Percentiles rank a stretch among this genome's conserved stretches.
Conservation (phyloP, 1,284 basidiomycete species). For the Moesziomyces parantarcticus region DNA sequence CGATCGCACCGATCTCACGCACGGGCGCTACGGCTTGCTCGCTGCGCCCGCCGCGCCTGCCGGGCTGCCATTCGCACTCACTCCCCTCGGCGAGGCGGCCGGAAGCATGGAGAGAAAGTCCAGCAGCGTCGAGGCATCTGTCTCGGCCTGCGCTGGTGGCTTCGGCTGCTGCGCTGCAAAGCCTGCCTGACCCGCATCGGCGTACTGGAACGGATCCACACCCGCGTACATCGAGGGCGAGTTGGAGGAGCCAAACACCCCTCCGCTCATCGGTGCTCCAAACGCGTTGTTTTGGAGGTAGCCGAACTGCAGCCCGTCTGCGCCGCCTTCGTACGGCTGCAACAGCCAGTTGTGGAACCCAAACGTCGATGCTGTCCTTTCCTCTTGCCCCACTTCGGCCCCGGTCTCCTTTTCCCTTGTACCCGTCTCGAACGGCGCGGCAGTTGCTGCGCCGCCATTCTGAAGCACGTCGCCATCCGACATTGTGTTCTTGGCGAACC, state of each 20-base stretch:
- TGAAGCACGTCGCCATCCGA: conserved; percentile 2
- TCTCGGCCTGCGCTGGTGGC: neutral
- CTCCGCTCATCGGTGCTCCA: neutral
- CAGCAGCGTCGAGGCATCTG: conserved; percentile 21
- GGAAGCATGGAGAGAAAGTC: conserved; percentile 38
- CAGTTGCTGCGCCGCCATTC: neutral
- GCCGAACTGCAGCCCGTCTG: conserved; percentile 11
- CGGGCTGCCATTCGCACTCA: neutral
- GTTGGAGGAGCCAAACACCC: conserved; percentile 2
- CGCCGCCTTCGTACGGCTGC: conserved; percentile 45
- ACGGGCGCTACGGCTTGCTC: neutral
- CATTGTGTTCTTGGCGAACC: neutral
- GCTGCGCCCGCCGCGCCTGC: no score
- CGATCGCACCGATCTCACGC: no score
- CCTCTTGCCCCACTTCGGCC: neutral
- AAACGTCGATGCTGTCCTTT: conserved; percentile 23
- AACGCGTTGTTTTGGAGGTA: neutral
- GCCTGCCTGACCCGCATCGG: neutral
- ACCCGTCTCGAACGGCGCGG: neutral
- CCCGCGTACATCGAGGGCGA: conserved; percentile 13
- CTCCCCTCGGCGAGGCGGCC: conserved; percentile 1
- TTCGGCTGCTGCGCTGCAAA: neutral
- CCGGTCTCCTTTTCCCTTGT: neutral
- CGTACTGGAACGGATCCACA: conserved; percentile 8
- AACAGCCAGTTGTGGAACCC: conserved; percentile 50